Evolutionary conservation across 768 basidiomycete species (phyloP).

Genomic region (Lepiota brunneoincarnata): DNA sequence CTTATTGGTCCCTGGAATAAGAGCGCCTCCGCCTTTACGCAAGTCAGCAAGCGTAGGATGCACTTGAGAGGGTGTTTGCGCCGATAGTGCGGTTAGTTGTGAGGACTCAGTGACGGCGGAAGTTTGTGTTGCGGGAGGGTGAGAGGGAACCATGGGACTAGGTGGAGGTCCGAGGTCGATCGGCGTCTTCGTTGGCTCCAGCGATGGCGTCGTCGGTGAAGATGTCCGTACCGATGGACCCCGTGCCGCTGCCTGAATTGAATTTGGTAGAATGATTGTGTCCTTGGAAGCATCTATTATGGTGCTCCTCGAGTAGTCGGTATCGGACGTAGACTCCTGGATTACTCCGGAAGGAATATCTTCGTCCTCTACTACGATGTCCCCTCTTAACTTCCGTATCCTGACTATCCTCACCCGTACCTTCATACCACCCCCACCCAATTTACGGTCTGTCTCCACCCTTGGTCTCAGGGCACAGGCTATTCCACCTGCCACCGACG

Average conservation of each 20-base stretch:
- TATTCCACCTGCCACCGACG: conserved; percentile 22
- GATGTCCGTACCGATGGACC: conserved; percentile 22
- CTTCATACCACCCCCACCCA: not conserved
- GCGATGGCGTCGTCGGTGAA: conserved; percentile 12
- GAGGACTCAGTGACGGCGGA: conserved; percentile 1
- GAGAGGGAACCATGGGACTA: conserved; percentile 16
- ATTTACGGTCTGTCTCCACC: conserved; percentile 27
- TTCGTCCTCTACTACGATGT: conserved; percentile 47
- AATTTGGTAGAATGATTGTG: conserved; percentile 23
- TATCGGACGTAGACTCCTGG: conserved; percentile 7
- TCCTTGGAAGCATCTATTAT: conserved; percentile 10
- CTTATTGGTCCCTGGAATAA: conserved; percentile 26
- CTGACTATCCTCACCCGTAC: not conserved
- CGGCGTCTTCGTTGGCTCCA: conserved; percentile 2
- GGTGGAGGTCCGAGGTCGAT: conserved; percentile 6
- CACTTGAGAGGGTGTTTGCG: conserved; percentile 11
- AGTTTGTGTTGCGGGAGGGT: conserved; percentile 14
- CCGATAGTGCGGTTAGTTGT: conserved; percentile 6
- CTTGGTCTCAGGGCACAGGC: conserved; percentile 35
- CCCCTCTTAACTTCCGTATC: conserved; percentile 15
- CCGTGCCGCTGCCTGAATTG: conserved; percentile 13
- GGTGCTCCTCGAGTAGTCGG: conserved; percentile 6
- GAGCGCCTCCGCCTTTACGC: conserved; percentile 24
- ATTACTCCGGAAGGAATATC: conserved; percentile 28
- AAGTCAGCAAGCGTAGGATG: conserved; percentile 29